phyloP scores from a whole-genome alignment of 805 yeast species.

The Kurtzmaniella fragi region DNA sequence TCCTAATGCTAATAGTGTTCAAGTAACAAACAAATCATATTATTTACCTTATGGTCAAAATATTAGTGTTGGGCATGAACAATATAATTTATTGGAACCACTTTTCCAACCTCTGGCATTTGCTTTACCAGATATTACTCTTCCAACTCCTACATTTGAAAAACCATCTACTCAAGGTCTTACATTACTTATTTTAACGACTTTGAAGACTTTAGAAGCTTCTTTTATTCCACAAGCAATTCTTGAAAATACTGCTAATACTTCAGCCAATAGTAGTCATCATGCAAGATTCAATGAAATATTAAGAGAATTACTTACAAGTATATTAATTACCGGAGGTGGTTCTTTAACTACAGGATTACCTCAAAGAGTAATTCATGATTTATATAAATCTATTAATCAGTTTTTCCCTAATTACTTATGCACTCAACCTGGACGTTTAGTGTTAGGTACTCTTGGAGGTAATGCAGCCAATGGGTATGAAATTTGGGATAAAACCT shows the following conservation, averaged over 20 bases:
- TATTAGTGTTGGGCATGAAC: constrained; percentile 31
- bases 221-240: constrained; percentile 19
- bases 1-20: constrained; percentile 1
- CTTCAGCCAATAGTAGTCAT: constrained; percentile 11
- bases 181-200: constrained; percentile 30
- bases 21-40: constrained; percentile 9
- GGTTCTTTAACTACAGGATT: constrained; percentile 52
- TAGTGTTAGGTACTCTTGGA: constrained; percentile 17
- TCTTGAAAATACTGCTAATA: constrained; percentile 21
- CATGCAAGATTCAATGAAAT: constrained; percentile 32
- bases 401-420: constrained; percentile 44
- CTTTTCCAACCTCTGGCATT: constrained; percentile 60
- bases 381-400: constrained; percentile 42
- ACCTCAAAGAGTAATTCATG: constrained; percentile 50
- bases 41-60: constrained; percentile 18
- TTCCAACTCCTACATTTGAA: constrained; percentile 34
- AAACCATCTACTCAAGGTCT: constrained; percentile 48
- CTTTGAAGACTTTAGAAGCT: constrained; percentile 32
- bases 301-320: constrained; percentile 30
- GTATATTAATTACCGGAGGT: constrained; percentile 59
- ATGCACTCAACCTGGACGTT: constrained; percentile 22
- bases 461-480: constrained; percentile 22
- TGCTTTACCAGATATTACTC: constrained; percentile 31
- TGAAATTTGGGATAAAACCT: constrained; percentile 48
- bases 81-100: constrained; percentile 57